Base-by-base conservation (phyloP, 2,329 filamentous ascomycete genomes). In the Tolypocladium nubicola region DNA sequence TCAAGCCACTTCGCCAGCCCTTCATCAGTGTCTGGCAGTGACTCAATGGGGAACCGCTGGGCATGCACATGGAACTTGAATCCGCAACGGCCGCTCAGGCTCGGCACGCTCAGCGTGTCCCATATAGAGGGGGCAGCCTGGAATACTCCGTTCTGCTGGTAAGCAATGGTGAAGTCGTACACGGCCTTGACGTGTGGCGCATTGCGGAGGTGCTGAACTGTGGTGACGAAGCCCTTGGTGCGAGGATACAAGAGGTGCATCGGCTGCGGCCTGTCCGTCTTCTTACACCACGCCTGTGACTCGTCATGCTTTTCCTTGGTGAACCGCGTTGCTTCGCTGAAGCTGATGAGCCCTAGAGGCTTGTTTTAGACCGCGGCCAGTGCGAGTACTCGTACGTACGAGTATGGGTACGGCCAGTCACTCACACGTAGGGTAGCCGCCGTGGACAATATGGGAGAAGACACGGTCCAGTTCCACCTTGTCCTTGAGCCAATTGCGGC, bases 271-370 rank as follows among this genome's bases (percentile, higher is more conserved):
- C 75, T 76, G 60, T 72, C 66, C 61, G 79, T 76, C 59, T 72
- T 70, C 56, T 73, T 72, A 68, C 81, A 85, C 77, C 79, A 85
- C 8, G 67, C 64, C 58, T 73, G 73, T 1, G 81, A 77, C 60
- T 78, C 73, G 50, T 72, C 69, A 61, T 80, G 77, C 67, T 84
- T 85, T 57, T 71, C 64, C 1, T 71, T 71, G 3, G 80, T 84
- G 66, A 77, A 85, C 60, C 83, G 76, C 10, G 82, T 85, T n/a
- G 78, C 79, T 71, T 86, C 83, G 64, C 80, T 83, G 73, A 82
- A 86, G 63, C 81, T 82, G 62, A 87, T 78, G 62, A 86, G 79
- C 84, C 82, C 82, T 85, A 61, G 4, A 19, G 30, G 10, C 10
- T 26, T 23, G 6, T 6, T 19, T 58, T 30, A 60, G 58, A 41